Conservation (phyloP, 2,329 filamentous ascomycete species). For the Pseudogymnoascus sp. region DNA sequence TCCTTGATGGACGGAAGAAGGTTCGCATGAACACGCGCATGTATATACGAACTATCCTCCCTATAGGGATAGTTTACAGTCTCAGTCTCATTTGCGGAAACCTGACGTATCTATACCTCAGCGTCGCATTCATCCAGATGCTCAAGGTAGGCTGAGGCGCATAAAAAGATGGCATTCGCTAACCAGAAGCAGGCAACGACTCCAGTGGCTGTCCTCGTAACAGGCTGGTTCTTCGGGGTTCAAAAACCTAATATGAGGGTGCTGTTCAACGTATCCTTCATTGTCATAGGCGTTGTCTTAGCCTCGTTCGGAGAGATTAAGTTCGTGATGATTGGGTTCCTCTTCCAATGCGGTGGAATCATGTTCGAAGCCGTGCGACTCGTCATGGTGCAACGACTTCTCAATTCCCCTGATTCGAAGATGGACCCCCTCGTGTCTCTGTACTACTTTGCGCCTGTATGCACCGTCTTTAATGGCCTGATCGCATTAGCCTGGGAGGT, state of each 20-base stretch:
- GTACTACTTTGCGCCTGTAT: constrained; percentile 84
- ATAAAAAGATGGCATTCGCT: constrained; percentile 8
- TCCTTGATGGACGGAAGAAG: constrained; percentile 89
- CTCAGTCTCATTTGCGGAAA: constrained; percentile 95
- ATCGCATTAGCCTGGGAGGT: constrained; percentile 69
- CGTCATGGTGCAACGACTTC: constrained; percentile 74
- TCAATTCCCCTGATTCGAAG: constrained; percentile 79
- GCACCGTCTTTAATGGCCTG: constrained; percentile 70
- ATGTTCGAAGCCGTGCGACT: constrained; percentile 75
- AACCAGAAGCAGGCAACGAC: constrained; percentile 64
- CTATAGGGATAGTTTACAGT: constrained; percentile 93
- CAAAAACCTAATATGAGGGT: constrained; percentile 71
- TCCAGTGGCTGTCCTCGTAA: constrained; percentile 83
- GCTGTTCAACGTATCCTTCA: constrained; percentile 87
- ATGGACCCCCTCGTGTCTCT: constrained; percentile 85
- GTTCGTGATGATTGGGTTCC: constrained; percentile 72
- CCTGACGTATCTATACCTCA: constrained; percentile 89
- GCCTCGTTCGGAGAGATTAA: constrained; percentile 93
- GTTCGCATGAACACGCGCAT: constrained; percentile 96
- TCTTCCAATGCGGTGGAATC: constrained; percentile 72
- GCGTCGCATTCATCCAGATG: constrained; percentile 98
- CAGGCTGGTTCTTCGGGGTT: constrained; percentile 81
- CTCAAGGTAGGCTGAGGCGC: constrained; percentile 60
- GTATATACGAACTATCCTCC: constrained; percentile 87
- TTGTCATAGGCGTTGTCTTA: constrained; percentile 89